Conservation (phyloP, 495 filamentous ascomycete genomes). For the Penicillium dipodomyicola region DNA sequence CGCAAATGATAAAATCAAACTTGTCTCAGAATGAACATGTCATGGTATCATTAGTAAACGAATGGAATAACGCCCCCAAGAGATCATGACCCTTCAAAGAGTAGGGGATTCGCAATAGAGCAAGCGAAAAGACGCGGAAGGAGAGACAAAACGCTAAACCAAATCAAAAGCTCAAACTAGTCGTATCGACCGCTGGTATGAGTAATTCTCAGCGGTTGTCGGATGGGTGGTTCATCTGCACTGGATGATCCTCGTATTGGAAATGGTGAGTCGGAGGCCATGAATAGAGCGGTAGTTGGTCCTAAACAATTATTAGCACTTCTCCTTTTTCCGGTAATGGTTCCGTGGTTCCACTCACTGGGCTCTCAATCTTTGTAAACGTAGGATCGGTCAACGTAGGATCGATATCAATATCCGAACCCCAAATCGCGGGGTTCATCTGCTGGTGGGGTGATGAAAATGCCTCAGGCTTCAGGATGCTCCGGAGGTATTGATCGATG, state of each 20-base stretch:
- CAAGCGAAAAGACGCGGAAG: not conserved
- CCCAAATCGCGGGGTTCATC: conserved; percentile 1
- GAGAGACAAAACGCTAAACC: not conserved
- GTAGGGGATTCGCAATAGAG: not conserved
- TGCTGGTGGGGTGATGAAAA: not conserved
- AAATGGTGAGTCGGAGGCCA: not conserved
- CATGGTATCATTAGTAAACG: not conserved
- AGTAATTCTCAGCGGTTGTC: not conserved
- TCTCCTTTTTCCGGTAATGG: too few species aligned
- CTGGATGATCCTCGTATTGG: not conserved
- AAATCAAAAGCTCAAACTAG: not conserved
- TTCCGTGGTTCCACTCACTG: not conserved
- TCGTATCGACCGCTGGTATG: not conserved
- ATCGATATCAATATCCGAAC: conserved; percentile 5
- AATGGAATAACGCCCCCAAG: not conserved
- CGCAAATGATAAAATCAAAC: not conserved
- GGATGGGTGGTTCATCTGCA: not conserved
- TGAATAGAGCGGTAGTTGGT: not conserved
- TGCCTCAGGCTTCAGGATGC: conserved; percentile 7
- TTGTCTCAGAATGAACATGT: not conserved
- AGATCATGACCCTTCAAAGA: not conserved
- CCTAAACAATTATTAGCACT: not conserved
- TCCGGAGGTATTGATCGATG: conserved; percentile 8
- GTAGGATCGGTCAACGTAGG: conserved; percentile 3
- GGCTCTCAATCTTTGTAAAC: not conserved